Conservation (phyloP, 2,329 filamentous ascomycete species). For the Ophiostoma quercus region DNA sequence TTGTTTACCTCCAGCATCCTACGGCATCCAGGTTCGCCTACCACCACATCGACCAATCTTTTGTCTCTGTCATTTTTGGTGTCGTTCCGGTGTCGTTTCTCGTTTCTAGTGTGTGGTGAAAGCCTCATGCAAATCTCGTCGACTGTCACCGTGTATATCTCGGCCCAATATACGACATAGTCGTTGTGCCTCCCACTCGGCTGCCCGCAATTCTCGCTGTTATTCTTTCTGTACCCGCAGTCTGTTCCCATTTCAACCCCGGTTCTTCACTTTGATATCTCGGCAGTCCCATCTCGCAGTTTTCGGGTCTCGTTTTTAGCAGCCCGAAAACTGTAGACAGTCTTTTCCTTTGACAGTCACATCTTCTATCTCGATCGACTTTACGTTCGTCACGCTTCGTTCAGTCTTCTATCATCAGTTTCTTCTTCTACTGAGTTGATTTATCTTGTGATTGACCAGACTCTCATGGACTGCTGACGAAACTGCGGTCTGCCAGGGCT, state of each 20-base stretch:
- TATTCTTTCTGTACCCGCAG: not conserved
- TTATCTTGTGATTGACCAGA: not conserved
- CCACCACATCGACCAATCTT: conserved; percentile 21
- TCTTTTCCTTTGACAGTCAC: not conserved
- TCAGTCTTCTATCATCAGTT: not conserved
- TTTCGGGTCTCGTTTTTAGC: not conserved
- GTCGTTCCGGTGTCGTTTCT: conserved; percentile 3
- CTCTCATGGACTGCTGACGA: conserved; percentile 19
- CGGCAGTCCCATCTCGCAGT: not conserved
- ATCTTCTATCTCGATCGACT: not conserved
- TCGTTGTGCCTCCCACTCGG: not conserved
- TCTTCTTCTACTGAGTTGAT: not conserved
- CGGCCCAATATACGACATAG: conserved; percentile 17
- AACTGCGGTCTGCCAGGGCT: not conserved
- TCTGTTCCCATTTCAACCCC: not conserved
- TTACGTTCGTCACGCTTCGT: not conserved
- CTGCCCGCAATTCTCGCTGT: not conserved
- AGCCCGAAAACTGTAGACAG: not conserved
- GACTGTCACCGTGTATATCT: conserved; percentile 16
- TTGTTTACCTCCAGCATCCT: conserved; percentile 22
- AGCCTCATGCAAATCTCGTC: conserved; percentile 9
- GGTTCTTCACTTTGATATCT: not conserved
- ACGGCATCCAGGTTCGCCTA: conserved; percentile 17
- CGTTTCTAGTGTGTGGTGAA: conserved; percentile 12
- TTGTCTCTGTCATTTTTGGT: conserved; percentile 2